These are phyloP conservation scores for Fusarium sp. DNA, from an alignment of 2,329 filamentous ascomycete species.

Conservation along the genomic window DNA sequence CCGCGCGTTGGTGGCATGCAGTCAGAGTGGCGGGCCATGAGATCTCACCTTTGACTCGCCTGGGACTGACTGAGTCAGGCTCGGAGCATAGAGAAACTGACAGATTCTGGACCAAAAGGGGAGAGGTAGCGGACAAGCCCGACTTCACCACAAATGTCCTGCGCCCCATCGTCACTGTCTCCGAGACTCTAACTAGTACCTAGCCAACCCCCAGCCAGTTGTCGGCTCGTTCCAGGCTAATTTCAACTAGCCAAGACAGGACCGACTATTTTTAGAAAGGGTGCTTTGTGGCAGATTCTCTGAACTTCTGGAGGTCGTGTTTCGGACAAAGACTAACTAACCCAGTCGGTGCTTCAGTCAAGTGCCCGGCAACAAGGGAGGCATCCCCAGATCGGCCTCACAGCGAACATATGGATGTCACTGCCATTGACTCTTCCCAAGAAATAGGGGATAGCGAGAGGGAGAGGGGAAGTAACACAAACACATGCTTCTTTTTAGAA, in stretches of 20 bases:
- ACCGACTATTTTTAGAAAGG: conserved; percentile 45
- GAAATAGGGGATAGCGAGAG: conserved; percentile 1
- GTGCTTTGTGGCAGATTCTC: conserved; percentile 32
- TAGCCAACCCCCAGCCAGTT: conserved; percentile 19
- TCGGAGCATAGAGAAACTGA: conserved; percentile 17
- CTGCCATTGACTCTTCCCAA: background rate
- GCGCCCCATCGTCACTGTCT: conserved; percentile 38
- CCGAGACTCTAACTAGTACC: background rate
- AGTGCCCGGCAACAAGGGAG: conserved; percentile 29
- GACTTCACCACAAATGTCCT: conserved; percentile 23
- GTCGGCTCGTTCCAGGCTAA: conserved; percentile 43
- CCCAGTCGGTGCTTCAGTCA: conserved; percentile 23
- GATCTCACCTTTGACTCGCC: background rate
- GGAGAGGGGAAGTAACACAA: conserved; percentile 13
- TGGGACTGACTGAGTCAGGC: conserved; percentile 1
- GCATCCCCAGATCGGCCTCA: conserved; percentile 29
- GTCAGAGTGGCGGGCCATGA: conserved; percentile 11
- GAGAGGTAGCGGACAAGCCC: conserved; percentile 20
- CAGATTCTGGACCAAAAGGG: conserved; percentile 5
- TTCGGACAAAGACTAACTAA: conserved; percentile 40
- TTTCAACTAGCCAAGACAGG: conserved; percentile 34
- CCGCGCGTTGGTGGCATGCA: conserved; percentile 11
- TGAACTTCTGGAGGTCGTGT: conserved; percentile 22
- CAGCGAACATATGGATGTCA: conserved; percentile 28
- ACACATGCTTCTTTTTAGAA: conserved; percentile 14